phyloP scores from a whole-genome alignment of 805 yeast genomes.

The Barnettozyma sucrosica region DNA sequence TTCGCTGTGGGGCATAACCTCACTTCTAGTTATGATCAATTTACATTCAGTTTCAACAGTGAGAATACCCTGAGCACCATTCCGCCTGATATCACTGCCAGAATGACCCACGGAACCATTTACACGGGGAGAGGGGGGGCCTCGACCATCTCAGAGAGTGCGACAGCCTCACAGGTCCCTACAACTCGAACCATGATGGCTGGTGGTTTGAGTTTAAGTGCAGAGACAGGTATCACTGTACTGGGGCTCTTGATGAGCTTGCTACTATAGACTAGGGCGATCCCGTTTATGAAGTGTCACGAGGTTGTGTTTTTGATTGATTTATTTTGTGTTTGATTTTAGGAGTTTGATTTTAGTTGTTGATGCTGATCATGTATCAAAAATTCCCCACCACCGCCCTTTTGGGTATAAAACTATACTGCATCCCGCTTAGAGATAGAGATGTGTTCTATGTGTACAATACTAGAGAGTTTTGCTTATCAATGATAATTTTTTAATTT shows the following conservation, averaged over 20 bases:
- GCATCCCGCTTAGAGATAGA: neutral
- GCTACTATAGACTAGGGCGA: neutral
- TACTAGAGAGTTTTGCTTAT: too few species aligned
- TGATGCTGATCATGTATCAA: neutral
- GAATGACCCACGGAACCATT: constrained; percentile 11
- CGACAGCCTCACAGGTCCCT: neutral
- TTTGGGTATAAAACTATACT: too few species aligned
- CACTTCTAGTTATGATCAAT: constrained; percentile 10
- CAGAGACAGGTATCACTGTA: neutral
- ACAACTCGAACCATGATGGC: neutral
- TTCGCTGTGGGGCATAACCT: constrained; percentile 37
- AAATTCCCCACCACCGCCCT: too few species aligned
- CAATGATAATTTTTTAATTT: too few species aligned
- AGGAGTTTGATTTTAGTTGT: neutral
- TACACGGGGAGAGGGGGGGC: constrained; percentile 8
- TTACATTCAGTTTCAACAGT: constrained; percentile 8
- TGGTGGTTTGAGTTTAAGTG: neutral
- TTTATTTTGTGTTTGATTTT: neutral
- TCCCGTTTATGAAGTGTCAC: neutral
- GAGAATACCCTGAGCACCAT: neutral
- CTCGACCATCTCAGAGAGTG: neutral
- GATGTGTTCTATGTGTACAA: neutral
- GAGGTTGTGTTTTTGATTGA: neutral
- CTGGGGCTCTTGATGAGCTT: neutral
- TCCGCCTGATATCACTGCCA: constrained; percentile 13